Evolutionary conservation across 2,329 filamentous ascomycete genomes (phyloP).

Genomic region (Lachnellula cervina): DNA sequence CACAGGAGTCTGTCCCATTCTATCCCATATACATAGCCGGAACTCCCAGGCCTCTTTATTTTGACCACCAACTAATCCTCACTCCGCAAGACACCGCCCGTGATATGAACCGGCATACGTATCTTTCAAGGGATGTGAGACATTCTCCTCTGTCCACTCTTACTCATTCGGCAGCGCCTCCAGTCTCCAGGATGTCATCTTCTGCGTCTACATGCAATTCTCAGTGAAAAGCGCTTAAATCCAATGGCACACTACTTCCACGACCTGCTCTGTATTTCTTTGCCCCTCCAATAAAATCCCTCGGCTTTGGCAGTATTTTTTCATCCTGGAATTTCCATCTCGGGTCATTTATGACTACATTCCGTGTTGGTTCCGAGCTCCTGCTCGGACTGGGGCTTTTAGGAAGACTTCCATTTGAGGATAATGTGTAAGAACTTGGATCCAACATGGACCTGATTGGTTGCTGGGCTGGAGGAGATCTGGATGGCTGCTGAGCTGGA

Average conservation of each 20-base stretch:
- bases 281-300: constrained; percentile 68
- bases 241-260: constrained; percentile 88
- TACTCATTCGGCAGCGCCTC: no score
- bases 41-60: neutral
- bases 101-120: no score
- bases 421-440: constrained; percentile 70
- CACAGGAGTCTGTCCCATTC: neutral
- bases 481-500: constrained; percentile 42
- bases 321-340: constrained; percentile 88
- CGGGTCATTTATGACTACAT: constrained; percentile 64
- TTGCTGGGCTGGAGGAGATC: constrained; percentile 31
- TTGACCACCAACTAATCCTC: neutral
- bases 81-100: no score
- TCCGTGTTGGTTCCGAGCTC: constrained; percentile 34
- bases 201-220: neutral
- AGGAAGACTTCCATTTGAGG: constrained; percentile 51
- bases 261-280: constrained; percentile 85
- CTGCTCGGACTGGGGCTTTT: constrained; percentile 46
- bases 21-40: neutral
- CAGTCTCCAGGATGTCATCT: no score
- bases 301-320: constrained; percentile 73
- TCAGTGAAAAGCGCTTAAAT: constrained; percentile 54
- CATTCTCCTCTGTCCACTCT: no score
- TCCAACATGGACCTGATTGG: constrained; percentile 61
- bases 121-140: no score